Base-by-base conservation (phyloP, 176 grass and related monocot species). In the Eragrostis nindensis region DNA sequence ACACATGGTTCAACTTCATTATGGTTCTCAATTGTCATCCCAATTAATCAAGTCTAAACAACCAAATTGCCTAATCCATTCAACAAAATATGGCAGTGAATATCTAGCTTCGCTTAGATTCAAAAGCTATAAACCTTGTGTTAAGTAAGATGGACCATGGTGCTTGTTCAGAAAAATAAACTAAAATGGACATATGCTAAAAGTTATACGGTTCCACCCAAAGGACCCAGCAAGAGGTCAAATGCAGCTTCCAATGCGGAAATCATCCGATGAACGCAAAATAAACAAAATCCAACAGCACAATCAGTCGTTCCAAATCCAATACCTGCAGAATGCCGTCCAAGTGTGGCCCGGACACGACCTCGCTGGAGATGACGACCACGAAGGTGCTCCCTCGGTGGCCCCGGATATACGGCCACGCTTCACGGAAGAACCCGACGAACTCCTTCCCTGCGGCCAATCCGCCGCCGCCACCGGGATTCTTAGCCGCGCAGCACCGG, bases 311-410 rank as follows among this genome's bases (percentile, higher is more conserved):
- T 63, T 19, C 21, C 21, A 29, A 48, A 81, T 61, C 40, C 66
- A 48, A 61, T 87, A 95, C 90, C 92, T 98, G 86, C 30, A 98
- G 84, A 76, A 95, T 85, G 78, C 86, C 67, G 73, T 98, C 87
- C 44, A 98, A 74, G 60, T 85, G 83, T 27, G 90, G 80, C 66
- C 88, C 86, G 5, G 77, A 88, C 68, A 91, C 90, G 70, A 98
- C 87, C 83, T 92, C 95, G 83, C 87, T 89, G 36, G 95, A 94
- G 81, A 92, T 79, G 63, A 98, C 90, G 55, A 92, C 92, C 68
- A 98, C 87, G 69, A 94, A 98, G 27, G 86, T 92, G 82, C 90
- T 92, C 59, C 92, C 90, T 26, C 90, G 87, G 81, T 98, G 95
- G 19, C 87, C 92, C 46, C 90, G 73, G 70, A 98, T 92, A 59